Evolutionary conservation across 2,329 filamentous ascomycete species (phyloP).

Genomic region (Neurospora sp.): DNA sequence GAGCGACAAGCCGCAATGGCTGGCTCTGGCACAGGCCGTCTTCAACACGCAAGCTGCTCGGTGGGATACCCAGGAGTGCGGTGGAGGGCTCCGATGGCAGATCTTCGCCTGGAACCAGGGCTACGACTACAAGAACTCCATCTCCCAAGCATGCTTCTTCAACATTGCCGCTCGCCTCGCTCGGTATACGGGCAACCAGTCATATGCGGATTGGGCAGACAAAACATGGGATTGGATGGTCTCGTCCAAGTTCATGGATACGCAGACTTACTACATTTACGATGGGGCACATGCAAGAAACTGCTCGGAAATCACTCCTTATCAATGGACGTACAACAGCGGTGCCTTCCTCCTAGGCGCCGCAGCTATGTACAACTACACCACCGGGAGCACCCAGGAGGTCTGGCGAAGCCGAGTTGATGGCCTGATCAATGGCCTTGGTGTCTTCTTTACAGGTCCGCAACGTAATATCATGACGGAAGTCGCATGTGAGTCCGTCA

Average conservation of each 20-base stretch:
- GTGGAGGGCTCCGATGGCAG: slow-evolving; percentile 76
- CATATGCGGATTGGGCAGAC: slow-evolving; percentile 70
- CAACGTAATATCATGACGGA: slow-evolving; percentile 53
- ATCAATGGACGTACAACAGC: slow-evolving; percentile 63
- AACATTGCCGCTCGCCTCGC: slow-evolving; percentile 49
- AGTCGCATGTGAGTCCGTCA: slow-evolving; percentile 52
- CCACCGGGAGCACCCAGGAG: slow-evolving; percentile 24
- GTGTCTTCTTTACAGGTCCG: slow-evolving; percentile 41
- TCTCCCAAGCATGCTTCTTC: slow-evolving; percentile 42
- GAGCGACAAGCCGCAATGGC: slow-evolving; percentile 50
- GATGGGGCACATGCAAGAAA: slow-evolving; percentile 52
- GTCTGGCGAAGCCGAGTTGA: slow-evolving; percentile 51
- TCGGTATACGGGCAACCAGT: slow-evolving; percentile 64
- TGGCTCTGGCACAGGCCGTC: slow-evolving; percentile 65
- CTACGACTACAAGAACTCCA: slow-evolving; percentile 58
- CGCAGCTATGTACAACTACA: slow-evolving; percentile 61
- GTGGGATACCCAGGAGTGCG: slow-evolving; percentile 61
- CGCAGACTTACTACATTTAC: slow-evolving; percentile 46
- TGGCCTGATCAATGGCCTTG: slow-evolving; percentile 42
- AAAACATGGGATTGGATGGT: slow-evolving; percentile 63
- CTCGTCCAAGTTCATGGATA: slow-evolving; percentile 46
- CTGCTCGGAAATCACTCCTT: slow-evolving; percentile 47
- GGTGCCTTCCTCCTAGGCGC: slow-evolving; percentile 57
- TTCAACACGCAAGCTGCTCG: slow-evolving; percentile 70
- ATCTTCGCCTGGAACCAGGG: slow-evolving; percentile 76